Conservation (phyloP, 176 grass and related monocot species). For the Tillandsia fasciculata region DNA sequence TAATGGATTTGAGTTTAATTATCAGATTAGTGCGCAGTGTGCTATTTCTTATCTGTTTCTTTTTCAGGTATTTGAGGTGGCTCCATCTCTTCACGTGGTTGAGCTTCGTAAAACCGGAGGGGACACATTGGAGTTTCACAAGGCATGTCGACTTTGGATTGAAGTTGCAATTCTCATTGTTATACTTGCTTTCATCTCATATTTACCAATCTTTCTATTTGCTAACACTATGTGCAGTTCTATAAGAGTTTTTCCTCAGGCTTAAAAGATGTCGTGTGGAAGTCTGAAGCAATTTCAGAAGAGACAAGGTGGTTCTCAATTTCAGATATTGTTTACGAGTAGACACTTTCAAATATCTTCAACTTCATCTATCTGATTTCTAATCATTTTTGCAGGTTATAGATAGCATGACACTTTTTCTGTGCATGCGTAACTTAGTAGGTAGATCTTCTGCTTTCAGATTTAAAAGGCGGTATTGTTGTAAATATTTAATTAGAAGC, state of each 20-base stretch:
- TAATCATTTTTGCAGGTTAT: not conserved
- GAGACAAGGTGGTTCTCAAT: constrained; percentile 13
- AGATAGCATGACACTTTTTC: not conserved
- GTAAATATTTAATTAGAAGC: not conserved
- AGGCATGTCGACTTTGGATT: constrained; percentile 28
- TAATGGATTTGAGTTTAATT: not conserved
- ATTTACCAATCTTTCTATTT: not conserved
- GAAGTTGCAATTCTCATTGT: not conserved
- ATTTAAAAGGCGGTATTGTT: not conserved
- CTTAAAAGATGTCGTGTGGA: constrained; percentile 92
- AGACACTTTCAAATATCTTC: not conserved
- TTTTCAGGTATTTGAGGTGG: constrained; percentile 92
- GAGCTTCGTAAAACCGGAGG: constrained; percentile 97
- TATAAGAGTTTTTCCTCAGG: constrained; percentile 85
- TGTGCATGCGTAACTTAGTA: not conserved
- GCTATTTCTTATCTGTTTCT: constrained; percentile 7
- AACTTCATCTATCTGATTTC: not conserved
- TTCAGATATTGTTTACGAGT: not conserved
- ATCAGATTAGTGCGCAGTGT: not conserved
- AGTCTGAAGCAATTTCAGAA: constrained; percentile 46
- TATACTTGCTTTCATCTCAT: not conserved
- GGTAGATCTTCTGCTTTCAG: not conserved
- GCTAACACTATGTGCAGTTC: constrained; percentile 40
- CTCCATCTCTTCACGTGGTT: constrained; percentile 88
- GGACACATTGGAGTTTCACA: constrained; percentile 96